Evolutionary conservation across 2,329 filamentous ascomycete genomes (phyloP), one percentile per base, ranked within the genome.

Genomic region (Simplicillium aogashimaense): DNA sequence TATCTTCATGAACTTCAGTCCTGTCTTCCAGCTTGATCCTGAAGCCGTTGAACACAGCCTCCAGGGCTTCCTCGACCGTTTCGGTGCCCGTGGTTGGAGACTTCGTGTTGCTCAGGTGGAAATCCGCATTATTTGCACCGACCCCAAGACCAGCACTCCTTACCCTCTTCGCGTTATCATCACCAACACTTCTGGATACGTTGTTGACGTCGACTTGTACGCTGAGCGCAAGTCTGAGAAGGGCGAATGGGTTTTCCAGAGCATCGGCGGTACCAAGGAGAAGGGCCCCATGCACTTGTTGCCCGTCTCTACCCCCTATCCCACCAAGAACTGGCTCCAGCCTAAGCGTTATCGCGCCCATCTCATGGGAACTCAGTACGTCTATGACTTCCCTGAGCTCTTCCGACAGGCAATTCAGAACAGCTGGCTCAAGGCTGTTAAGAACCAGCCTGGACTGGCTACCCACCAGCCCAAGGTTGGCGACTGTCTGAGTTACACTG

Each of bases 321-420:
- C 90, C 30, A 95, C 90, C 57, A 98, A 98, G 80, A 94, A 95
- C 65, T 94, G 89, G 73, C 76, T 98, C 45, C 92, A 98, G 69
- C 92, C 92, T 47, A 97, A 97, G 81, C 81, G 92, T 53, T 97
- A 98, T 81, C 95, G 95, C 82, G 92, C 92, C 51, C 92, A 98
- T 61, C 72, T 97, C 46, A 95, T 98, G 89, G 92, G 92, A 48
- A 98, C 92, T 20, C 92, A 98, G 66, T 98, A 95, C 60, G 92
- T 97, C 40, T 98, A 98, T 62, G 92, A 98, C 65, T 98, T 98
- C 83, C 92, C 92, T 25, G 92, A 98, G 74, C 81, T 98, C 37
- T 98, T 98, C 84, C 81, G 92, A 57, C 92, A 97, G 66, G 88
- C 92, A 35, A 87, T 95, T 58, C 88, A 95, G 70, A 95, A 95